Evolutionary conservation across 1,284 basidiomycete genomes (phyloP).

Genomic region (Agaricales sp.): DNA sequence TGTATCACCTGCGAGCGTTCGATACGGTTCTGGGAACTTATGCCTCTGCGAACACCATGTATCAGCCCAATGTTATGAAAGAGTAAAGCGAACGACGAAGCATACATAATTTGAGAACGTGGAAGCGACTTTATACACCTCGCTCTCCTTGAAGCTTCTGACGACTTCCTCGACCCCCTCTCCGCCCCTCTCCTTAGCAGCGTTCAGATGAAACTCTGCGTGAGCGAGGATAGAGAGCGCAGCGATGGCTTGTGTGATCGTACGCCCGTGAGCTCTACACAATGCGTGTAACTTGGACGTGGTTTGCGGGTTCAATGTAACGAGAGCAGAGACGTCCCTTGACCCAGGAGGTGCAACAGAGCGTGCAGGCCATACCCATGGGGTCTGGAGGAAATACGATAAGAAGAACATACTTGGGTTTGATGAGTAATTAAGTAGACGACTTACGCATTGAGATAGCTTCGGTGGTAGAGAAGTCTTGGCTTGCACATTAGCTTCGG

Average conservation of each 20-base stretch:
- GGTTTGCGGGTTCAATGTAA: constrained; percentile 6
- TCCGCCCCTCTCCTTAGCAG: constrained; percentile 5
- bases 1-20: constrained; percentile 4
- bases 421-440: no score
- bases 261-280: constrained; percentile 7
- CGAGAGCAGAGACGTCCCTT: constrained; percentile 8
- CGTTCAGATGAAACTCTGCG: constrained; percentile 6
- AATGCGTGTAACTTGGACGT: constrained; percentile 9
- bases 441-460: no score
- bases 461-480: no score
- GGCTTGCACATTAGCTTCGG: not conserved
- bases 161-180: constrained; percentile 9
- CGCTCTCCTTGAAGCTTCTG: constrained; percentile 2
- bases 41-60: constrained; percentile 6
- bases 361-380: constrained; percentile 8
- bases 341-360: no score
- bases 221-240: constrained; percentile 10
- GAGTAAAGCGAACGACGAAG: not conserved
- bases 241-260: constrained; percentile 11
- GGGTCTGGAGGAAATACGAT: constrained; percentile 4
- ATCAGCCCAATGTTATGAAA: not conserved
- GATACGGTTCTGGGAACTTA: constrained; percentile 9
- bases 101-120: constrained; percentile 10
- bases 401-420: no score
- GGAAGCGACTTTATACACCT: constrained; percentile 7